These are phyloP conservation scores for Penicillium sp. DNA, from an alignment of 2,329 filamentous ascomycete species.

Conservation along the genomic window DNA sequence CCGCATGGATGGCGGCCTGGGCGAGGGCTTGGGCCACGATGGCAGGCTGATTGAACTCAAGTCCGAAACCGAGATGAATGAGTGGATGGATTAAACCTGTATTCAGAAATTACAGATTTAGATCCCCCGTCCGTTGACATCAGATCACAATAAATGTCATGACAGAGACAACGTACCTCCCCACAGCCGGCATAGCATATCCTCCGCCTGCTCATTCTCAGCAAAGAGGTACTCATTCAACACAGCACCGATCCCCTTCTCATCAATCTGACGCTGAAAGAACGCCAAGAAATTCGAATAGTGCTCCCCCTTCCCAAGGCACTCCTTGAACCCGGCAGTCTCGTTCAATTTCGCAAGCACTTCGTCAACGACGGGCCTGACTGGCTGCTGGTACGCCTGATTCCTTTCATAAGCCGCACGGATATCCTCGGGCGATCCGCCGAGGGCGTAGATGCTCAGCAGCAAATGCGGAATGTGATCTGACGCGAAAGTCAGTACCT, in stretches of 20 bases:
- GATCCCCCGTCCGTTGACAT: neutral
- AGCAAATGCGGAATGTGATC: slow-evolving; percentile 80
- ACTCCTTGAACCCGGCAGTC: slow-evolving; percentile 57
- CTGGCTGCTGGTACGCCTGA: slow-evolving; percentile 64
- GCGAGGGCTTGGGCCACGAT: slow-evolving; percentile 80
- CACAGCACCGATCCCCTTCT: slow-evolving; percentile 61
- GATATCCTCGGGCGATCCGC: slow-evolving; percentile 62
- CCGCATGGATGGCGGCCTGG: slow-evolving; percentile 69
- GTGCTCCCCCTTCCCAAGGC: slow-evolving; percentile 63
- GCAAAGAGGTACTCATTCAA: slow-evolving; percentile 70
- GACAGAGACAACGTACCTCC: slow-evolving; percentile 50
- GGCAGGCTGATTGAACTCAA: slow-evolving; percentile 80
- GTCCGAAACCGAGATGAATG: slow-evolving; percentile 81
- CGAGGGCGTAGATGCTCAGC: slow-evolving; percentile 74
- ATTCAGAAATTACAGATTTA: neutral
- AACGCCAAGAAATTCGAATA: slow-evolving; percentile 77
- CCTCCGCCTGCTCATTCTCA: slow-evolving; percentile 64
- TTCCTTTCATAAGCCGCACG: slow-evolving; percentile 67
- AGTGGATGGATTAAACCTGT: slow-evolving; percentile 73
- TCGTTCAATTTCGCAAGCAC: slow-evolving; percentile 60
- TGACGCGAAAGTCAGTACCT: slow-evolving; percentile 12
- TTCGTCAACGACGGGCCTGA: slow-evolving; percentile 49
- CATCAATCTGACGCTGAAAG: slow-evolving; percentile 72
- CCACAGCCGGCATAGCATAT: slow-evolving; percentile 69
- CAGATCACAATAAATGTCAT: neutral